Percentiles rank a stretch among this genome's conserved stretches.
These are phyloP conservation scores for Exserohilum turcica DNA, from an alignment of 2,329 filamentous ascomycete genomes.

Conservation along the genomic window DNA sequence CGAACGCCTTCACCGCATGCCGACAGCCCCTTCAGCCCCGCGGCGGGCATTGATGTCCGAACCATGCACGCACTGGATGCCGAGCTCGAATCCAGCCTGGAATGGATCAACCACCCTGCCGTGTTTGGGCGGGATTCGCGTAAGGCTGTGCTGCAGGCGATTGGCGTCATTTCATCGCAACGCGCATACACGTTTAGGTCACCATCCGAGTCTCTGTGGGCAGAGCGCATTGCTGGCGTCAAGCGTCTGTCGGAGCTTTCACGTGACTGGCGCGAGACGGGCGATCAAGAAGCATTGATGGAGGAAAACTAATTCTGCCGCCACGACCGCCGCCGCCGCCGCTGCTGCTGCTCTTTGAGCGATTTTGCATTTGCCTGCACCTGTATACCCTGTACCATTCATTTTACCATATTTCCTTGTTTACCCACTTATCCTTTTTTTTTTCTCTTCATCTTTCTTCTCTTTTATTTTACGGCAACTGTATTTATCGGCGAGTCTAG, in stretches of 20 bases:
- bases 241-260: slow-evolving; percentile 81
- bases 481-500: slow-evolving; percentile 20
- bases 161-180: slow-evolving; percentile 94
- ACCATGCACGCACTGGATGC: slow-evolving; percentile 87
- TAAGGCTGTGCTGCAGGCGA: slow-evolving; percentile 94
- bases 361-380: slow-evolving; percentile 16
- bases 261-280: slow-evolving; percentile 88
- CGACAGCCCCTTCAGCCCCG: slow-evolving; percentile 60
- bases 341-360: slow-evolving; percentile 13
- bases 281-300: slow-evolving; percentile 69
- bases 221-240: slow-evolving; percentile 78
- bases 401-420: slow-evolving; percentile 23
- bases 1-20: slow-evolving; percentile 47
- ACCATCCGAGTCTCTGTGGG: slow-evolving; percentile 87
- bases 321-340: no score
- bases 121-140: slow-evolving; percentile 92
- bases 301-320: slow-evolving; percentile 52
- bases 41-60: slow-evolving; percentile 77
- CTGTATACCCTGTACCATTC: slow-evolving; percentile 30
- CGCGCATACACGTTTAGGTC: slow-evolving; percentile 92
- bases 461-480: slow-evolving; percentile 17
- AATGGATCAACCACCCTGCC: slow-evolving; percentile 97
- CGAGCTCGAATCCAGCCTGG: slow-evolving; percentile 85
- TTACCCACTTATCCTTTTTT: slow-evolving; percentile 6
- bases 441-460: slow-evolving; percentile 18